Percentiles rank a stretch among this genome's conserved stretches.
These are phyloP conservation scores for Asterochloris erici DNA, from an alignment of 139 green algal species.

Conservation along the genomic window DNA sequence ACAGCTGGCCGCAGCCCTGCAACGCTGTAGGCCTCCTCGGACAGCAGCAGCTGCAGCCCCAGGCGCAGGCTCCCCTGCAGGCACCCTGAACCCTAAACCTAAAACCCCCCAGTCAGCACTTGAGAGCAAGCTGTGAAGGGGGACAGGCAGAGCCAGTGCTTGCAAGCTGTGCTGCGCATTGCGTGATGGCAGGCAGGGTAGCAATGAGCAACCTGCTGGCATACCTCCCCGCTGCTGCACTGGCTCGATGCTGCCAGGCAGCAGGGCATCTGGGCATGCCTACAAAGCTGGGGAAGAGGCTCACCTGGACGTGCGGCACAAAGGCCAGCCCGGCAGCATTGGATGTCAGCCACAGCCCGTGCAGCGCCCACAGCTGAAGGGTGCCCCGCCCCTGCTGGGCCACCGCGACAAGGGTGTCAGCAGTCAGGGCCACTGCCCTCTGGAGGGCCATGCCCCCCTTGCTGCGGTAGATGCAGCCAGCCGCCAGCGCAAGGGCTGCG, in stretches of 20 bases:
- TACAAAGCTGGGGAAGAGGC: not conserved
- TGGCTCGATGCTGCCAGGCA: not conserved
- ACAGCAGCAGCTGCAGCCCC: slow-evolving; percentile 52
- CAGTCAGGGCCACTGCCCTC: slow-evolving; percentile 30
- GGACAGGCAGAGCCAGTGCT: too few relatives aligned
- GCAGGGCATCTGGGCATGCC: not conserved
- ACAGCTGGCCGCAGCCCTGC: slow-evolving; percentile 55
- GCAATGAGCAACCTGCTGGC: too few relatives aligned
- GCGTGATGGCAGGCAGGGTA: too few relatives aligned
- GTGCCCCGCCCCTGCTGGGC: slow-evolving; percentile 32
- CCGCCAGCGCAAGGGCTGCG: slow-evolving; percentile 62
- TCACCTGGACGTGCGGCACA: slow-evolving; percentile 49
- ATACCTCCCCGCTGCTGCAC: too few relatives aligned
- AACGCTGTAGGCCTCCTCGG: slow-evolving; percentile 36
- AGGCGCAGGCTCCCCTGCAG: slow-evolving; percentile 58
- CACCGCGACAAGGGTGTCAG: slow-evolving; percentile 55
- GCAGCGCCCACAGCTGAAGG: slow-evolving; percentile 70
- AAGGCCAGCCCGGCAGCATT: slow-evolving; percentile 70
- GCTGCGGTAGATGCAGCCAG: slow-evolving; percentile 63
- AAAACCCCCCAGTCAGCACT: too few relatives aligned
- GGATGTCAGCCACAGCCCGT: slow-evolving; percentile 75
- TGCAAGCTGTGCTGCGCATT: too few relatives aligned
- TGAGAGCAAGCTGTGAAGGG: too few relatives aligned
- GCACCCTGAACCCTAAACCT: too few relatives aligned
- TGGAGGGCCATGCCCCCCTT: slow-evolving; percentile 70